Base-by-base conservation (phyloP, 2,329 filamentous ascomycete species). In the Cordyceps militaris region DNA sequence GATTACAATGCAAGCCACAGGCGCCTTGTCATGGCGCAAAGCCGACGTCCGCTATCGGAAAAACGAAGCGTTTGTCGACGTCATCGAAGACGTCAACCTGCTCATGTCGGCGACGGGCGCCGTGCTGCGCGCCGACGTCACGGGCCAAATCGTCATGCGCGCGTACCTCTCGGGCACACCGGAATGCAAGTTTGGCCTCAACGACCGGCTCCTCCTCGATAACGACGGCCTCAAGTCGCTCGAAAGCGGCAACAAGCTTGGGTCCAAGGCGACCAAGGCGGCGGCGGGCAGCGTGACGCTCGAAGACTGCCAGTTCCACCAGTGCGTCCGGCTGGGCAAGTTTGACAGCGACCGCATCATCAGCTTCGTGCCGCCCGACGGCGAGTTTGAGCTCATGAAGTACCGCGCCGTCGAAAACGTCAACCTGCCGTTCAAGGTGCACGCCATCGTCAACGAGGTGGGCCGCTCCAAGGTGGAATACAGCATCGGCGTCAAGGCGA, bases 1-100 rank as follows among this genome's bases (percentile, higher is more conserved):
- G 72, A 99, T 99, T 73, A 99, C 94, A 26, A 97, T 97, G 92
- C 94, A 99, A 77, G 95, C 94, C 13, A 99, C 94, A 0, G 94
- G 95, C 42, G 94, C 94, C 5, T 81, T 97, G 43, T 97, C 94
- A 48, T 99, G 95, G 94, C 85, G 95, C 66, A 89, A 96, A 69
- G 89, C 93, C 60, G 93, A 97, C 72, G 94, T 99, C 74, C 96
- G 96, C 71, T 99, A 99, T 76, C 89, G 94, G 72, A 99, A 99
- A 77, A 99, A 99, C 76, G 94, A 99, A 74, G 94, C 94, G 32
- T 99, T 99, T 69, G 94, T 99, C 65, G 94, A 99, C 73, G 94
- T 99, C 19, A 99, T 99, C 68, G 94, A 99, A 74, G 94, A 99
- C 69, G 93, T 99, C 67, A 99, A 99, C 73, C 82, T 99, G 59